These are phyloP conservation scores for Scytalidium sp. DNA, from an alignment of 2,329 filamentous ascomycete species.

Conservation along the genomic window DNA sequence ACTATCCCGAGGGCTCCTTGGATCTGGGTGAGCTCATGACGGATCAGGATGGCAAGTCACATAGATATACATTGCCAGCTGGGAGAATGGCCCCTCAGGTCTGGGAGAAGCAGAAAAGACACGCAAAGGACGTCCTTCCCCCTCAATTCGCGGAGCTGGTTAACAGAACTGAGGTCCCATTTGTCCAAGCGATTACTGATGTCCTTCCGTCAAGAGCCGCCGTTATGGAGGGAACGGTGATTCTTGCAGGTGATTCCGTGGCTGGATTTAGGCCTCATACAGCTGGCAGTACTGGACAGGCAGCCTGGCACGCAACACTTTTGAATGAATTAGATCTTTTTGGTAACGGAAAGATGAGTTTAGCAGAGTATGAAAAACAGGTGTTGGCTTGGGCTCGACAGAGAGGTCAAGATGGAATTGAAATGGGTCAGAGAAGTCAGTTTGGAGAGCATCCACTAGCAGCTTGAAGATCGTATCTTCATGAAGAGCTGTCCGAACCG, in stretches of 20 bases:
- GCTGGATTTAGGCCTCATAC: conserved; percentile 43
- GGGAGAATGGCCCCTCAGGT: conserved; percentile 12
- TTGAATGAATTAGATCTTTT: no score
- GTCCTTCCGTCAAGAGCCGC: conserved; percentile 31
- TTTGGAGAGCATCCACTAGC: no score
- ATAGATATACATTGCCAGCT: conserved; percentile 17
- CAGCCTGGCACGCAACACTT: conserved; percentile 24
- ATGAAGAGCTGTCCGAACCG: no score
- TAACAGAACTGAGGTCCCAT: conserved; percentile 34
- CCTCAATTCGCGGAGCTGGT: conserved; percentile 30
- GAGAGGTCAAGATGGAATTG: no score
- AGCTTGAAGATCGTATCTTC: no score
- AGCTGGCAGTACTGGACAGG: conserved; percentile 40
- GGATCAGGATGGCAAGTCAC: conserved; percentile 22
- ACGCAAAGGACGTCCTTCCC: conserved; percentile 10
- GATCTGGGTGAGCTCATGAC: conserved; percentile 28
- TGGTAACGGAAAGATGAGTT: no score
- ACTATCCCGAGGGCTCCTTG: conserved; percentile 15
- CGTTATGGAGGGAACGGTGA: conserved; percentile 33
- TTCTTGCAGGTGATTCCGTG: conserved; percentile 42
- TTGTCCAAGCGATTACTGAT: conserved; percentile 40
- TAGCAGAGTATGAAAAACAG: no score
- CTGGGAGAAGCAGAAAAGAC: conserved; percentile 11
- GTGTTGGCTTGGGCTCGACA: no score
- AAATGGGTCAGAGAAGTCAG: no score